A percentile compares a stretch with the other conserved stretches of the same genome.
Conservation (phyloP, 768 basidiomycete genomes). For the Tricholoma hemisulphureum region DNA sequence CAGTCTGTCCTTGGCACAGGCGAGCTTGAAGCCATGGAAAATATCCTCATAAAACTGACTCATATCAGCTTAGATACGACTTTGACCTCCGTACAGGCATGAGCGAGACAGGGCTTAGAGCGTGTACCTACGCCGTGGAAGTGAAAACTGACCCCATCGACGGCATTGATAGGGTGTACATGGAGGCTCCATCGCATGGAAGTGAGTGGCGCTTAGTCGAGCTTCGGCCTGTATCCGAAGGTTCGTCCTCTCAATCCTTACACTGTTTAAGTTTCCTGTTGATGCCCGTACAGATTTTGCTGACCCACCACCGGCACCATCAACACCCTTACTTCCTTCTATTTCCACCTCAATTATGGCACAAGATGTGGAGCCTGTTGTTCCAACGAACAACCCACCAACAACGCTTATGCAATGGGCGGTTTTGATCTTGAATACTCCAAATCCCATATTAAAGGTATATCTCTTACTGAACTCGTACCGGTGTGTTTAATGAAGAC, state of each 20-base stretch:
- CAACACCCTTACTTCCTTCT: conserved; percentile 14
- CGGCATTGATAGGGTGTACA: conserved; percentile 49
- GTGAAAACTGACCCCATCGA: conserved; percentile 40
- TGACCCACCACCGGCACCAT: conserved; percentile 47
- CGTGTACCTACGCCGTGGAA: conserved; percentile 66
- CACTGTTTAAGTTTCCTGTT: not conserved
- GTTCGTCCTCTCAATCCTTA: conserved; percentile 26
- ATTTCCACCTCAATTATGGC: conserved; percentile 1
- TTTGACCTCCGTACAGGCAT: conserved; percentile 69
- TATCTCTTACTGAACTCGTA: not conserved
- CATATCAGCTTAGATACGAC: conserved; percentile 52
- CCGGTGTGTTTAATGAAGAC: not conserved
- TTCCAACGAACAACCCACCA: conserved; percentile 50
- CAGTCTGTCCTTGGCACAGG: conserved; percentile 80
- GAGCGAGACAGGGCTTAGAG: conserved; percentile 65
- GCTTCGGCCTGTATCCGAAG: conserved; percentile 71
- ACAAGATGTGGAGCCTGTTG: conserved; percentile 42
- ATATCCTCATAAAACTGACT: not conserved
- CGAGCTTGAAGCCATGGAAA: too few species aligned
- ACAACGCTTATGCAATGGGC: conserved; percentile 77
- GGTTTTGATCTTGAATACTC: conserved; percentile 73
- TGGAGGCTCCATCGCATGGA: conserved; percentile 56
- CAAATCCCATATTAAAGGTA: conserved; percentile 65
- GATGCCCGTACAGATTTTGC: conserved; percentile 50
- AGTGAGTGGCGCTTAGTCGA: conserved; percentile 65